Evolutionary conservation across 2,329 filamentous ascomycete species (phyloP), one percentile per base, ranked within the genome.

Genomic region (Epichloe hybrida): DNA sequence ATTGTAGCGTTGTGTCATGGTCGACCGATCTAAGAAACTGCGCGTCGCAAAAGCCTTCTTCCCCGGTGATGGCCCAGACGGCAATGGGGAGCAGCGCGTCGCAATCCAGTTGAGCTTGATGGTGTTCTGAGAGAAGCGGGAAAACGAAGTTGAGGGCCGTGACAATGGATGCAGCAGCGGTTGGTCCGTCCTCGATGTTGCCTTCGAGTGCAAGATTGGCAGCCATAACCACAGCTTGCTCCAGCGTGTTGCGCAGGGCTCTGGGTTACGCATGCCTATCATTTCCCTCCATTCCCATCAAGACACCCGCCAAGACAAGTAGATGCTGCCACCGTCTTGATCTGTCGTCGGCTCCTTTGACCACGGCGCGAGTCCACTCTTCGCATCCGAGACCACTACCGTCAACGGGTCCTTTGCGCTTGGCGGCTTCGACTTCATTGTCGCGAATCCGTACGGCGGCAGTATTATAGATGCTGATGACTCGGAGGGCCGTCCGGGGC

Each of bases 251-350:
- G 44, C 83, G 75, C 63, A 91, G 73, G 48, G 74, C 66, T 35
- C 72, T 68, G 5, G 83, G 79, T n/a, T 89, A 66, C n/a, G 79
- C 77, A 52, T 77, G 75, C 44, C 80, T 69, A 40, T 82, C 76
- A 53, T 79, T 74, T 15, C 76, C 72, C 56, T 86, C 84, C 61
- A 90, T 83, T 8, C 87, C 88, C 62, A 91, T 76, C 52, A 95
- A 67, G 21, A 95, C 71, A 3, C 88, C 90, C 0, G 83, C 82
- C 8, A 95, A 76, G 5, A 90, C 76, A n/a, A 95, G 72, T 34
- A 89, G 67, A 65, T 95, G 89, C 64, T 88, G 83, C 88, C 88
- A 95, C 61, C 87, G 73, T 27, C 73, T 75, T 15, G 80, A 80
- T 43, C 74, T 72, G 35, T 74, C 75, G 50, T 82, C 78, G 9